Evolutionary conservation across 495 filamentous ascomycete species (phyloP).

Genomic region (Neurospora sp.): DNA sequence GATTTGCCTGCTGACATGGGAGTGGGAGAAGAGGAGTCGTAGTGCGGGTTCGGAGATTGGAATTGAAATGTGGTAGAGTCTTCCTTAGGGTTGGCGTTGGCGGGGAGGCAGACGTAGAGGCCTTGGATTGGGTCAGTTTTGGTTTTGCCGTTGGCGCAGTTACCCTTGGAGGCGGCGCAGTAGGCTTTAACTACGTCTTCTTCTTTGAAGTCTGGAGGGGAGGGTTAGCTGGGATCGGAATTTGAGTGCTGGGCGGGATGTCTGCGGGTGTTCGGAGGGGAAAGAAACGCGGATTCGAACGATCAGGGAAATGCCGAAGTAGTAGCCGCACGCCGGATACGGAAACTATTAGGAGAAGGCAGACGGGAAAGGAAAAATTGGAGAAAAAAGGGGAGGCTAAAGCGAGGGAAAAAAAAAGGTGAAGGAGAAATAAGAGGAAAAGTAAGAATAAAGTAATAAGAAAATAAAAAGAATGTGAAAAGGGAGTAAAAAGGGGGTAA

Average conservation of each 20-base stretch:
- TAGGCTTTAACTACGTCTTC: slow-evolving; percentile 31
- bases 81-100: slow-evolving; percentile 11
- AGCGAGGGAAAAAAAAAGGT: no score
- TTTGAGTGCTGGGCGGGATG: no score
- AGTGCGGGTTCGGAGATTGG: not conserved
- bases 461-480: not conserved
- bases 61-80: not conserved
- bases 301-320: no score
- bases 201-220: slow-evolving; percentile 23
- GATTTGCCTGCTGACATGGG: not conserved
- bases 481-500: not conserved
- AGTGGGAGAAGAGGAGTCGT: not conserved
- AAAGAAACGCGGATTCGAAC: no score
- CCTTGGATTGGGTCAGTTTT: slow-evolving; percentile 30
- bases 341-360: no score
- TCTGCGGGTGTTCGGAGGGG: no score
- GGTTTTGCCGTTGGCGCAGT: slow-evolving; percentile 26
- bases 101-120: slow-evolving; percentile 31
- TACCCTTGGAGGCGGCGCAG: slow-evolving; percentile 25
- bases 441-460: not conserved
- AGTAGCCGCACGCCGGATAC: no score
- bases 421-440: no score
- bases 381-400: no score
- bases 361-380: no score
- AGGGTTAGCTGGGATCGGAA: not conserved